These are phyloP conservation scores for Trametes pubescens DNA, from an alignment of 1,284 basidiomycete species.

Conservation along the genomic window DNA sequence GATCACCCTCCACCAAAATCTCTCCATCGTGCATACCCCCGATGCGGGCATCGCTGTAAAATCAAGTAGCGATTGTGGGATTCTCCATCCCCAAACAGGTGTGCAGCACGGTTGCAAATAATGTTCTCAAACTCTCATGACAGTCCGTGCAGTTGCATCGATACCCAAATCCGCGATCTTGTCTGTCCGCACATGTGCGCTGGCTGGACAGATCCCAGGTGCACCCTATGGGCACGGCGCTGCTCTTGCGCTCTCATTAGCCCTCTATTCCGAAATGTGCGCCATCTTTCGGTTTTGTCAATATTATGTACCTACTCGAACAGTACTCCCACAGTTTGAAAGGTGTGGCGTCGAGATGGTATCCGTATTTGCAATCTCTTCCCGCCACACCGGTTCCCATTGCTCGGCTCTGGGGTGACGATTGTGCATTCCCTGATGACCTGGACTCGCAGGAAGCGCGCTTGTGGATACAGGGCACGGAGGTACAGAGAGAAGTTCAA, in stretches of 20 bases:
- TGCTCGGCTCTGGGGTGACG: constrained; percentile 68
- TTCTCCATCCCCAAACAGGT: constrained; percentile 14
- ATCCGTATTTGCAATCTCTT: constrained; percentile 72
- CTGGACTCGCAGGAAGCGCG: constrained; percentile 45
- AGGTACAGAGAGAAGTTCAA: constrained; percentile 36
- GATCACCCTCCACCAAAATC: constrained; percentile 1
- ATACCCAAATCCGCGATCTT: constrained; percentile 74
- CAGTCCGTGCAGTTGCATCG: constrained; percentile 58
- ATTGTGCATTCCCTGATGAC: constrained; percentile 33
- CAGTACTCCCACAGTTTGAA: constrained; percentile 47
- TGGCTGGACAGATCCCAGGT: constrained; percentile 45
- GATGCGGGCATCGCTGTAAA: not conserved
- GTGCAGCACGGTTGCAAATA: no score
- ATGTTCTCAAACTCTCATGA: not conserved
- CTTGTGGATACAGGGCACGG: constrained; percentile 39
- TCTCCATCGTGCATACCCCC: constrained; percentile 3
- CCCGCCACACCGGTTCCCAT: constrained; percentile 61
- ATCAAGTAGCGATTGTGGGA: not conserved
- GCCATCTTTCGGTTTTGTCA: constrained; percentile 31
- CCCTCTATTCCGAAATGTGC: constrained; percentile 71
- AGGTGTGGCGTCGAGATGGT: constrained; percentile 63
- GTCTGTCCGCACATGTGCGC: constrained; percentile 63
- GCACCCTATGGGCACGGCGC: constrained; percentile 63
- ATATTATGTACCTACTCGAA: constrained; percentile 10
- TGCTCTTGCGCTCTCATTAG: constrained; percentile 66